A percentile compares a stretch with the other conserved stretches of the same genome.
Evolutionary conservation across 306 rosid species (phyloP).

Genomic region (Astragalus membranaceus): DNA sequence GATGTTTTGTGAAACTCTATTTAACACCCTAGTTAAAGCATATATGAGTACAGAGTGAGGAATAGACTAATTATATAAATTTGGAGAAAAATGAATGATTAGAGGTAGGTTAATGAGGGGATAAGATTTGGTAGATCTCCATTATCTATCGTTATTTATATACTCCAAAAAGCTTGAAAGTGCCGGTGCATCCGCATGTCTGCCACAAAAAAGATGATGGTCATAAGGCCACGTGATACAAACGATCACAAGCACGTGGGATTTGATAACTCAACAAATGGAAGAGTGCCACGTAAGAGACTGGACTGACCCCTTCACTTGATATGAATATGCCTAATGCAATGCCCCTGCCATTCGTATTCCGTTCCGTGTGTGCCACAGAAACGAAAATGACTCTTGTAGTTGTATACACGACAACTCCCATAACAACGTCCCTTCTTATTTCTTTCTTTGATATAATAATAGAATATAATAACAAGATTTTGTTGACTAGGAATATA

Average conservation of each 20-base stretch:
- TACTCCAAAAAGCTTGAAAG: neutral
- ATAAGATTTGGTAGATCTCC: slow-evolving; percentile 17
- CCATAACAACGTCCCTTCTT: no score
- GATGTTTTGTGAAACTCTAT: no score
- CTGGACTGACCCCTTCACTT: slow-evolving; percentile 13
- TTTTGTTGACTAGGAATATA: no score
- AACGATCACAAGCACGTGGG: slow-evolving; percentile 52
- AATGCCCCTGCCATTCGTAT: no score
- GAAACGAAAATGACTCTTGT: no score
- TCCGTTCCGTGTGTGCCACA: no score
- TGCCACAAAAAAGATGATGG: slow-evolving; percentile 39
- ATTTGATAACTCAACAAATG: slow-evolving; percentile 23
- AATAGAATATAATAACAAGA: no score
- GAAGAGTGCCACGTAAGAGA: slow-evolving; percentile 1
- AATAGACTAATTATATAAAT: neutral
- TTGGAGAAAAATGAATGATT: neutral
- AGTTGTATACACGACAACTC: no score
- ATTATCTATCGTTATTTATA: no score
- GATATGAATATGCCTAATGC: neutral
- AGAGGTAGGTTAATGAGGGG: slow-evolving; percentile 8
- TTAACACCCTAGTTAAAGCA: no score
- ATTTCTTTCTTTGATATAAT: no score
- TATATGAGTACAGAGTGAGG: neutral
- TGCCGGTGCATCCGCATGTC: slow-evolving; percentile 24
- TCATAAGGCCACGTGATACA: slow-evolving; percentile 46